Conservation (phyloP, 176 grass and related monocot species). For the Leersia perrieri region DNA sequence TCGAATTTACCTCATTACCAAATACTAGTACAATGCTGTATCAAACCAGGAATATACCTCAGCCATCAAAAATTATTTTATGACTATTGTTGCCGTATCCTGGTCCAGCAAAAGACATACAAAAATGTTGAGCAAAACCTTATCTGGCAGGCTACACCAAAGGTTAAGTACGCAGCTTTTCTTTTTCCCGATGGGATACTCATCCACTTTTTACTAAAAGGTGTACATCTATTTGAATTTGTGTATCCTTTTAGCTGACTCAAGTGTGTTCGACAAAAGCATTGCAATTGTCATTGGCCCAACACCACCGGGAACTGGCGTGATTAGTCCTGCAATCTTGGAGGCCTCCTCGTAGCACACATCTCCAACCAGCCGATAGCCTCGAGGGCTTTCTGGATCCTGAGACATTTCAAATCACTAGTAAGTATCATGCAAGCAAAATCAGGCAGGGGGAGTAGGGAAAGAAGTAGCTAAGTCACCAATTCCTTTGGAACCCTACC, state of each 20-base stretch:
- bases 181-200: neutral
- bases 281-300: conserved; percentile 95
- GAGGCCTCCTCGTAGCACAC: conserved; percentile 77
- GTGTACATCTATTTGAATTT: conserved; percentile 58
- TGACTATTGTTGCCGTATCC: conserved; percentile 19
- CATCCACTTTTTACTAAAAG: neutral
- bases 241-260: conserved; percentile 78
- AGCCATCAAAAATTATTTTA: conserved; percentile 42
- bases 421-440: neutral
- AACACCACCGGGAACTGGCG: conserved; percentile 84
- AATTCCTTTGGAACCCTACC: neutral
- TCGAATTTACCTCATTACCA: conserved; percentile 21
- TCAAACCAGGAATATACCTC: neutral
- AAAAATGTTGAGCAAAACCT: conserved; percentile 19
- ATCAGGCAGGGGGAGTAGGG: neutral
- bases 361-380: conserved; percentile 76
- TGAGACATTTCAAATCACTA: conserved; percentile 32
- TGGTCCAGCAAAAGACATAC: conserved; percentile 30
- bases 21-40: conserved; percentile 24
- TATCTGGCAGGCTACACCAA: conserved; percentile 19
- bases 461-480: neutral
- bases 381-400: conserved; percentile 66
- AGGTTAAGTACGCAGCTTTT: conserved; percentile 7
- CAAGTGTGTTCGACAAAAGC: conserved; percentile 87
- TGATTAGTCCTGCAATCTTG: conserved; percentile 72